Percentiles rank a stretch among this genome's conserved stretches.
Evolutionary conservation across 257 asterid species (phyloP).

Genomic region (Phtheirospermum japonicum): DNA sequence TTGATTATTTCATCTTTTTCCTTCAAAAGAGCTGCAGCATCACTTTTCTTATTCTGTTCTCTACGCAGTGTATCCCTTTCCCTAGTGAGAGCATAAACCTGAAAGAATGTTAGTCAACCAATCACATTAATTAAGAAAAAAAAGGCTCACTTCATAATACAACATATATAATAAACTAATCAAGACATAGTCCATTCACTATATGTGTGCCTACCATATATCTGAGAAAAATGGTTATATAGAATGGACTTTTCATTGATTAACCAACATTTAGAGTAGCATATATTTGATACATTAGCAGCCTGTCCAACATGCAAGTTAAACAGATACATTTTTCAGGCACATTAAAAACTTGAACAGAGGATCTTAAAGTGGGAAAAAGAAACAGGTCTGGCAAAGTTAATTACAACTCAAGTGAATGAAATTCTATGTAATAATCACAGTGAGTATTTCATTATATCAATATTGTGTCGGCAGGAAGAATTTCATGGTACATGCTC

Average conservation of each 20-base stretch:
- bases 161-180: conserved; percentile 14
- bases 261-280: conserved; percentile 20
- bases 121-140: neutral
- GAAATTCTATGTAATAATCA: conserved; percentile 5
- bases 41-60: conserved; percentile 83
- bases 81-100: conserved; percentile 85
- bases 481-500: conserved; percentile 12
- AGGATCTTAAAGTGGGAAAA: conserved; percentile 3
- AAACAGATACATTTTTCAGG: conserved; percentile 17
- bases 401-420: conserved; percentile 4
- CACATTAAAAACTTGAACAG: conserved; percentile 14
- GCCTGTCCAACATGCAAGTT: neutral
- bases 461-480: conserved; percentile 1
- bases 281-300: conserved; percentile 7
- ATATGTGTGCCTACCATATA: neutral
- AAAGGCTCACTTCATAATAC: neutral
- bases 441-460: conserved; percentile 2
- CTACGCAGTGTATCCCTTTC: conserved; percentile 93
- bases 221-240: neutral
- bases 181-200: neutral
- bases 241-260: conserved; percentile 7
- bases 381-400: neutral
- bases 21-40: conserved; percentile 93
- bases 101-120: conserved; percentile 32
- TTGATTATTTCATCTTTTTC: conserved; percentile 91